Evolutionary conservation across 805 yeast genomes (phyloP).

Genomic region (Pichia ethanolica): DNA sequence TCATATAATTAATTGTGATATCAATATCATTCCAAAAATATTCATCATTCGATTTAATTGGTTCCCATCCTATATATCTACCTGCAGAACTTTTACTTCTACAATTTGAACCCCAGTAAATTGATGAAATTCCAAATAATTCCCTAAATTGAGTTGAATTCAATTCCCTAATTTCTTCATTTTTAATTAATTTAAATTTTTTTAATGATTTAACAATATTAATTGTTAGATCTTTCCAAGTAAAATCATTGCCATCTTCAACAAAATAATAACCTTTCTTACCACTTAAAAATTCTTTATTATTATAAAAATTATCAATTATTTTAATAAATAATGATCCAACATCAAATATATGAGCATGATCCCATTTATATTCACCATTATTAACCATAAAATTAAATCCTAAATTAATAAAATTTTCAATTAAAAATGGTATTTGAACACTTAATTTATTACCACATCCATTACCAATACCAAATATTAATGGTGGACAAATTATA

Average conservation of each 20-base stretch:
- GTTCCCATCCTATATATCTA: neutral
- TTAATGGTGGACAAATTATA: neutral
- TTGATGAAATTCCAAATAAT: neutral
- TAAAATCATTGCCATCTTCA: neutral
- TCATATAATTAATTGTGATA: too few species aligned
- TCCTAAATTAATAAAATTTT: neutral
- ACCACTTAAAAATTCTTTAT: neutral
- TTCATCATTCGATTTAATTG: neutral
- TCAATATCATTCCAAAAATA: constrained; percentile 1
- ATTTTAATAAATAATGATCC: neutral
- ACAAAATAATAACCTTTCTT: neutral
- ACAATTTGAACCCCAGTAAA: constrained; percentile 2
- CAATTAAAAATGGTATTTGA: neutral
- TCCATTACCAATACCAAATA: constrained; percentile 1
- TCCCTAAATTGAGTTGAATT: neutral
- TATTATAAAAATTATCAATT: neutral
- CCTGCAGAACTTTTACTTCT: neutral
- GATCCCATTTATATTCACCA: neutral
- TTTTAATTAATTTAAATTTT: neutral
- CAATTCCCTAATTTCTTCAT: neutral
- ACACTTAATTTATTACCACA: neutral
- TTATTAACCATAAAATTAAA: neutral
- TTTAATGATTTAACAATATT: neutral
- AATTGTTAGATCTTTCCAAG: neutral
- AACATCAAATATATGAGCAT: constrained; percentile 1